A percentile compares a stretch with the other conserved stretches of the same genome.
Conservation (phyloP, 192 early-diverging fungal species). For the Geranomyces variabilis region DNA sequence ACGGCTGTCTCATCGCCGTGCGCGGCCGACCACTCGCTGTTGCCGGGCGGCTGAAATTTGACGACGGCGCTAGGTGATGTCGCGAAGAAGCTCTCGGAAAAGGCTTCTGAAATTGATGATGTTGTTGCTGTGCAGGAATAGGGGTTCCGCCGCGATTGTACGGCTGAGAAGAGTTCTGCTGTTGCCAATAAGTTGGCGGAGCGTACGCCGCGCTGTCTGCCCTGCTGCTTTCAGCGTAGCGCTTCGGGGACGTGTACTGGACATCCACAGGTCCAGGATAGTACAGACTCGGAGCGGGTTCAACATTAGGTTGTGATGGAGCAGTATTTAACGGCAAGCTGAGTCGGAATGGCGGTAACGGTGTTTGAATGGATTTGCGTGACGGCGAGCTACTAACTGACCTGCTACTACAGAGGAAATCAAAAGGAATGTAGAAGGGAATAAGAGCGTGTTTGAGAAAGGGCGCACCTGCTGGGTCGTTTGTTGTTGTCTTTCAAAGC, state of each 20-base stretch:
- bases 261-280: background rate
- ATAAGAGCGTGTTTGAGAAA: background rate
- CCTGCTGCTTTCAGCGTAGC: background rate
- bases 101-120: background rate
- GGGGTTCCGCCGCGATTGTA: background rate
- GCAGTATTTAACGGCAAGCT: conserved; percentile 4
- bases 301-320: background rate
- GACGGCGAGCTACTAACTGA: conserved; percentile 15
- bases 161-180: background rate
- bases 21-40: background rate
- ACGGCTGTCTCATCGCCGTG: conserved; percentile 9
- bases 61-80: background rate
- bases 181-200: background rate
- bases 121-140: background rate
- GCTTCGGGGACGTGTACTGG: background rate
- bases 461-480: conserved; percentile 10
- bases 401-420: background rate
- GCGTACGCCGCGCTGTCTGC: background rate
- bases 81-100: background rate
- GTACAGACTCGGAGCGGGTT: background rate
- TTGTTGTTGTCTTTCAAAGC: background rate
- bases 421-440: background rate
- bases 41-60: background rate
- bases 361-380: background rate
- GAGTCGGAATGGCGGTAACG: background rate